Conservation (phyloP, 169 alveolate genomes). For the Perkinsus olseni region DNA sequence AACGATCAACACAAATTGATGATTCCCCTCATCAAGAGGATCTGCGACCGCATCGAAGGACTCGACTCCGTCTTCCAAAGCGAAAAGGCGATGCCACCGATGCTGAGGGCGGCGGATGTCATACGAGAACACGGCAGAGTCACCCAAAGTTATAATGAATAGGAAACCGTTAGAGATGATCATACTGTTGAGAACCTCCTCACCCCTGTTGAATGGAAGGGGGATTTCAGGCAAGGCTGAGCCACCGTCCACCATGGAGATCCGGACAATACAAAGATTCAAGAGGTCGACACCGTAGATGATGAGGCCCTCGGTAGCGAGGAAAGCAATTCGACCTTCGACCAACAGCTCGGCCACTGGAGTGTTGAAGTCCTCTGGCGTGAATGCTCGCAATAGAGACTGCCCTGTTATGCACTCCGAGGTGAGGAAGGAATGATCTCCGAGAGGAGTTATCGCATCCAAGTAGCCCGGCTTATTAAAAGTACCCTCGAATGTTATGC, state of each 20-base stretch:
- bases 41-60: neutral
- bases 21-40: neutral
- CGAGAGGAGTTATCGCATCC: neutral
- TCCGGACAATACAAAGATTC: neutral
- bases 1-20: neutral
- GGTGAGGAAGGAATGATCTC: neutral
- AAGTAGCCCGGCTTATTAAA: neutral
- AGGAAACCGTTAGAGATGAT: neutral
- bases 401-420: neutral
- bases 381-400: neutral
- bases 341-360: neutral
- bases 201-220: neutral
- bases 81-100: neutral
- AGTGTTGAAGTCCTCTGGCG: neutral
- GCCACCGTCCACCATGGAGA: neutral
- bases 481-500: neutral
- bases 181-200: neutral
- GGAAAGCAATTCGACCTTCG: neutral
- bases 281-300: neutral
- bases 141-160: neutral
- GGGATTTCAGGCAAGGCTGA: neutral
- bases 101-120: neutral
- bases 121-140: neutral
- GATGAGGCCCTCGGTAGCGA: neutral
- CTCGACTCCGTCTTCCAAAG: neutral